Evolutionary conservation across 352 stramenopile species (phyloP), one percentile per base, ranked within the genome.

Genomic region (Globisporangium ultimum): DNA sequence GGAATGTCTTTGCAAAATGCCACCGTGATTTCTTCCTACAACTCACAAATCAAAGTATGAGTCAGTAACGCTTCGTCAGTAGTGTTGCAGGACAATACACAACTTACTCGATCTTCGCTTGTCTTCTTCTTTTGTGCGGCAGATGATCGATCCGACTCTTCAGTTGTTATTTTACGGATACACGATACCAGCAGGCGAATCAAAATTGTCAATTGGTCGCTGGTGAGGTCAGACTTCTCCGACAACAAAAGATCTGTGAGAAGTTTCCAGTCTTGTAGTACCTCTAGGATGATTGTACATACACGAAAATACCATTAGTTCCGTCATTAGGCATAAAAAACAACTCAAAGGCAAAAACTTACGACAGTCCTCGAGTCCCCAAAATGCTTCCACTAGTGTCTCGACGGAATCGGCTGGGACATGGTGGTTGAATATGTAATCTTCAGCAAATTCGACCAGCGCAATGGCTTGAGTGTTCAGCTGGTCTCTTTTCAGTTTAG

Each of bases 401-500:
- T 88, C 79, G 10, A 94, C 76, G 20, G 83, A 78, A 18, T 70
- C 60, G 4, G 77, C 59, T 12, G 80, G 78, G n/a, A 90, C 63
- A 21, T 60, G 62, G 28, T 91, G 72, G 63, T 91, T 88, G 15
- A 74, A 68, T 32, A 91, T 83, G 47, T 93, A 95, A 59, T 94
- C 87, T 63, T 96, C 81, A 2, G 83, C 84, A 66, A 96, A 96
- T 63, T 96, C 84, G n/a, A 94, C 79, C n/a, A 96, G 60, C 24
- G 87, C 85, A 59, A 96, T 92, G 15, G 84, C 84, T 70, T 96
- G 87, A 34, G 82, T 93, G 47, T 88, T 89, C 7, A 93, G 75
- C 49, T 96, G 87, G 34, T 91, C 75, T 61, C 87, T 87, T 18
- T 85, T 93, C 36, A 96, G 63, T 60, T 84, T 84, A 9, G 61